Conservation (phyloP, 805 yeast species). For the Brettanomyces nanus region DNA sequence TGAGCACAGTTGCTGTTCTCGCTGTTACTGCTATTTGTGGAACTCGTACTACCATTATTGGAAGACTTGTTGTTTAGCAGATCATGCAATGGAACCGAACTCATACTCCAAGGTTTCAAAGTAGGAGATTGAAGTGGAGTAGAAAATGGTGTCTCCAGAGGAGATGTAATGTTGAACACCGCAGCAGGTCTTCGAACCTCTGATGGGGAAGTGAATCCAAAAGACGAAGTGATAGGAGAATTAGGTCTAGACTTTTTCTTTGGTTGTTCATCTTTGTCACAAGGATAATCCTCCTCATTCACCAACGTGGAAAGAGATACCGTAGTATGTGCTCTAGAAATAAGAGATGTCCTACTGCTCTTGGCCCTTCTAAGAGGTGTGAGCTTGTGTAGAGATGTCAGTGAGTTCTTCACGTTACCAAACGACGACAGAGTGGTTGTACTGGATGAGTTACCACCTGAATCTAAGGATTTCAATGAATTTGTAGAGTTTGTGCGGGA, state of each 20-base stretch:
- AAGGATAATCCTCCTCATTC: slow-evolving; percentile 8
- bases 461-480: slow-evolving; percentile 25
- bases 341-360: slow-evolving; percentile 14
- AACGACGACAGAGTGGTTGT: slow-evolving; percentile 20
- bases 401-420: slow-evolving; percentile 16
- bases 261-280: slow-evolving; percentile 16
- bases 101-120: slow-evolving; percentile 18
- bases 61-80: neutral
- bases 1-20: neutral
- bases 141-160: slow-evolving; percentile 26
- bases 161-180: slow-evolving; percentile 27
- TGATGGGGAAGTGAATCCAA: slow-evolving; percentile 25
- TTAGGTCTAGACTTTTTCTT: slow-evolving; percentile 31
- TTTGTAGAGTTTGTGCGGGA: slow-evolving; percentile 26
- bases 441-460: slow-evolving; percentile 21
- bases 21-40: neutral
- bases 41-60: neutral
- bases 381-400: slow-evolving; percentile 53
- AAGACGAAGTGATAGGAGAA: slow-evolving; percentile 14
- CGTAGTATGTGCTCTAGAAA: slow-evolving; percentile 16
- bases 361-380: slow-evolving; percentile 38
- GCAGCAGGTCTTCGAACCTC: slow-evolving; percentile 17
- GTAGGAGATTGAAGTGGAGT: slow-evolving; percentile 32
- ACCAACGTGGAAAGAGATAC: slow-evolving; percentile 17
- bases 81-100: neutral